Percentiles rank a stretch among this genome's conserved stretches.
These are phyloP conservation scores for Fraxinus sp. DNA, from an alignment of 305 asterid genomes.

Conservation along the genomic window DNA sequence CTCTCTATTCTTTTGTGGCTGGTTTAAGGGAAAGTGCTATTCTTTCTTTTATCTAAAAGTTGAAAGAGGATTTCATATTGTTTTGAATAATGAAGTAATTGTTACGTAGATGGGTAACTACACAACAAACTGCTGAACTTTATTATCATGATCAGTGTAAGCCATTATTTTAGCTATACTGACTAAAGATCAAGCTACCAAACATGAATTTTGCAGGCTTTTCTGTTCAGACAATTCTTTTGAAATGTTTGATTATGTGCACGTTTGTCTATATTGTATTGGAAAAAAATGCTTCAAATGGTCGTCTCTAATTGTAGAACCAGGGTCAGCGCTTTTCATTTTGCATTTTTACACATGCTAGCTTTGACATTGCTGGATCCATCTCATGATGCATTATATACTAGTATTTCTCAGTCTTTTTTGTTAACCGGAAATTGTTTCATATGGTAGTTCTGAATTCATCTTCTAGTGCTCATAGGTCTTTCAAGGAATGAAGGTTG, in stretches of 20 bases:
- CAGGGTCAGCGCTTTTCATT: constrained; percentile 19
- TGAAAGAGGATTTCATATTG: neutral
- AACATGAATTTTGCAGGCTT: neutral
- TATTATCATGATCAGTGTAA: neutral
- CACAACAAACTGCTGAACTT: neutral
- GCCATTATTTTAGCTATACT: neutral
- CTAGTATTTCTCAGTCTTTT: neutral
- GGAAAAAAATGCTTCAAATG: neutral
- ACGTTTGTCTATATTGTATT: neutral
- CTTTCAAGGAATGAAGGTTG: constrained; percentile 32
- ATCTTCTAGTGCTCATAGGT: neutral
- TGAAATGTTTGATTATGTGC: neutral
- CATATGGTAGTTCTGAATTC: constrained; percentile 2
- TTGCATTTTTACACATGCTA: neutral
- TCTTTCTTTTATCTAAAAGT: neutral
- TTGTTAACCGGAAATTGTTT: neutral
- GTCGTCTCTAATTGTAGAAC: neutral
- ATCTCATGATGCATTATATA: neutral
- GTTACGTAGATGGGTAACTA: neutral
- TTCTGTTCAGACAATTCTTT: neutral
- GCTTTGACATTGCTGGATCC: neutral
- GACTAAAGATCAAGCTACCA: neutral
- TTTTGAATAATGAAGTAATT: neutral
- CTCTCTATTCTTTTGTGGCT: neutral
- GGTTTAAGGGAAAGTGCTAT: neutral